phyloP scores from a whole-genome alignment of 805 yeast species.

The Candida coquimbonensis region DNA sequence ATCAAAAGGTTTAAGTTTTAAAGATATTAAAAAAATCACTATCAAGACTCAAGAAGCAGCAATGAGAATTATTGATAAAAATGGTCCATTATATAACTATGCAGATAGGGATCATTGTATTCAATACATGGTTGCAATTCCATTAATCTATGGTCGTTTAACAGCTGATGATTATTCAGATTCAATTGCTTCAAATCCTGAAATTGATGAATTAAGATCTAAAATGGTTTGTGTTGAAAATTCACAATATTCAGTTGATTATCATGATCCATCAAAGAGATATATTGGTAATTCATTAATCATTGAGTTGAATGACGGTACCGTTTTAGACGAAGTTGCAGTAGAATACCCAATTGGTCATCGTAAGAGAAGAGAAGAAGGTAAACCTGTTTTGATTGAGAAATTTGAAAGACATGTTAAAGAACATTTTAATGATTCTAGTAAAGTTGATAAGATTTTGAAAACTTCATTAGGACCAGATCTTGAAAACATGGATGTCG shows the following conservation, averaged over 20 bases:
- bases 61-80: constrained; percentile 50
- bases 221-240: constrained; percentile 52
- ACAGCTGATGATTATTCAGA: constrained; percentile 55
- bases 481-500: constrained; percentile 38
- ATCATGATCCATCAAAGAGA: constrained; percentile 51
- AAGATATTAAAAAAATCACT: constrained; percentile 41
- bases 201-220: constrained; percentile 42
- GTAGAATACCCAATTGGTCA: constrained; percentile 57
- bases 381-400: constrained; percentile 43
- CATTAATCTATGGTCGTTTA: constrained; percentile 46
- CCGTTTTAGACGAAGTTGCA: constrained; percentile 42
- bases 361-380: constrained; percentile 51
- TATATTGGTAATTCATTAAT: constrained; percentile 49
- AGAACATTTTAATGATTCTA: constrained; percentile 33
- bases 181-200: constrained; percentile 42
- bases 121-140: constrained; percentile 56
- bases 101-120: constrained; percentile 63
- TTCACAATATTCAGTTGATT: constrained; percentile 40
- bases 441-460: constrained; percentile 33
- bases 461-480: constrained; percentile 26
- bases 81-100: constrained; percentile 53
- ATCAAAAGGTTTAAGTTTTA: constrained; percentile 34
- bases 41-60: constrained; percentile 59
- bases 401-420: constrained; percentile 46
- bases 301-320: constrained; percentile 47